Base-by-base conservation (phyloP, 2,329 filamentous ascomycete species). In the Zarea fungicola region DNA sequence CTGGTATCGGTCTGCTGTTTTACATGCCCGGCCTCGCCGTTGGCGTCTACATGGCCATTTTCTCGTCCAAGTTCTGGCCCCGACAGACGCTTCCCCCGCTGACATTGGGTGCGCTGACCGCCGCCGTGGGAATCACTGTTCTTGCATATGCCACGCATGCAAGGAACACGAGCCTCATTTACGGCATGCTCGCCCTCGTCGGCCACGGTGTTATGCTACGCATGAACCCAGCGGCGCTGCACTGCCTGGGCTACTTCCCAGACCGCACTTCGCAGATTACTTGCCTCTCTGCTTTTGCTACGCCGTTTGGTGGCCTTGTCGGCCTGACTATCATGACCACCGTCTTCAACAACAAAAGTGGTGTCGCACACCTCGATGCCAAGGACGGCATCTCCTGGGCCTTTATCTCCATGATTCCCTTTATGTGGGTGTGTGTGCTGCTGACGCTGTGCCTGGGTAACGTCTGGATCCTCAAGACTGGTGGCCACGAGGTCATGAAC, bases 321-420 rank as follows among this genome's bases (percentile, higher is more conserved):
- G 77, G 77, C 0, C 69, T 86, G 42, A 84, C 83, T 1, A 73
- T 87, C 56, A 86, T 87, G 83, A 76, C 81, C 13, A 75, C 78
- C 9, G 82, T 87, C 3, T 86, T 86, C 62, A 84, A 85, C 59
- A 87, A 87, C 54, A 66, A 48, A 28, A 42, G 32, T 19, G 37
- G 39, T 9, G 40, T 18, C 9, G 7, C n/a, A n/a, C 47, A 42
- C 32, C 39, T 31, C 7, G 47, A 49, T 18, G 16, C 47, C 32
- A 49, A 49, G 25, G 37, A 36, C 10, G 47, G 39, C 18, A 49
- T 49, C 32, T 43, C 34, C 3, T 49, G 47, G 47, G 47, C 47
- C 2, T 49, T 49, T 8, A 21, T 49, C 29, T 42, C 47, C 47
- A 42, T 49, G 40, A 49, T 49, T 23, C 47, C 47, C 8, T 49